Evolutionary conservation across 495 filamentous ascomycete genomes (phyloP), one percentile per base, ranked within the genome.

Genomic region (Xylaria scruposa): DNA sequence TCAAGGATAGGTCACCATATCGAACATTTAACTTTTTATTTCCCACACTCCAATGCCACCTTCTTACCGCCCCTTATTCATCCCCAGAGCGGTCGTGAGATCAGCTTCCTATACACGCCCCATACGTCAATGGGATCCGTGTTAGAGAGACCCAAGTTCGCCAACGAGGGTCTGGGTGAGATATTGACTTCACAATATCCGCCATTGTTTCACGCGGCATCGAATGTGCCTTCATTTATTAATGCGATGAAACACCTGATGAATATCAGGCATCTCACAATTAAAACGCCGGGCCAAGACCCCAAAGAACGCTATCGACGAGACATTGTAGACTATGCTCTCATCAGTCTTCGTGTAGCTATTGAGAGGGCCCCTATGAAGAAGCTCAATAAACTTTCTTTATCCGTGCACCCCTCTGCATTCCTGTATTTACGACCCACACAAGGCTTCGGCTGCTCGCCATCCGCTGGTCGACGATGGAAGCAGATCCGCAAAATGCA

Each of bases 121-220:
- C 90, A 92, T 71, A 86, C 85, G 61, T 83, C 84, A 40, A 79
- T 83, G 76, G 81, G 79, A 24, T 86, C 79, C 53, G 84, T 80
- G 60, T 76, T 79, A 77, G 81, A 79, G 72, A 79, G 81, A 63
- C 88, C 89, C 54, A 93, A 90, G 76, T 94, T 94, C 76, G 91
- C 80, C 72, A 85, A 84, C 80, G 79, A 82, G 58, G 84, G 86
- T 83, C 75, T 88, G 76, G 88, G 90, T 85, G 91, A 93, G 76
- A 81, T 94, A 59, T 85, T 95, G 47, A 90, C 92, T 46, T 87
- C 91, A 75, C 93, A 95, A 78, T 95, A 94, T 75, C 90, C 91
- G 46, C 91, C 93, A 8, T 81, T 95, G 8, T 96, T 95, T 82
- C 93, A 95, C 75, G 90, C 92, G 5, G 92, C 93, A n/a, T 93